These are phyloP conservation scores for Wakefieldia striispora DNA, from an alignment of 768 basidiomycete genomes.

Conservation along the genomic window DNA sequence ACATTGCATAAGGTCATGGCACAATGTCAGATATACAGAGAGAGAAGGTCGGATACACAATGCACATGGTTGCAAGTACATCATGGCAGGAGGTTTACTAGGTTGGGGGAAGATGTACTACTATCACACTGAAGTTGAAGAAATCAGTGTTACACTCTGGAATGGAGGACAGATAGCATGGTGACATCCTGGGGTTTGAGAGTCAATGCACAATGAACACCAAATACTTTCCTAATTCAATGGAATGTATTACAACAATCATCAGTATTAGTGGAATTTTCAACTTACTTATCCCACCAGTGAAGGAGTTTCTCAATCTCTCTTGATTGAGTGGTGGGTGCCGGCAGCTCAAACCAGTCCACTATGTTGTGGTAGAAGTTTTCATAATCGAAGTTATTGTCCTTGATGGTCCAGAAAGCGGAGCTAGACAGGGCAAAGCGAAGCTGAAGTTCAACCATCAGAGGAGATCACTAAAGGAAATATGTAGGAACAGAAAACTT, in stretches of 20 bases:
- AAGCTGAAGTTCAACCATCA: constrained; percentile 4
- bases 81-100: too few relatives aligned
- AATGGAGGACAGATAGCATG: too few relatives aligned
- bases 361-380: constrained; percentile 14
- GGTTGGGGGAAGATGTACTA: too few relatives aligned
- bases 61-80: too few relatives aligned
- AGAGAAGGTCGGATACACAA: too few relatives aligned
- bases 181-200: not conserved
- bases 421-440: constrained; percentile 12
- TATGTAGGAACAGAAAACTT: too few relatives aligned
- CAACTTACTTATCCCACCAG: constrained; percentile 15
- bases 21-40: too few relatives aligned
- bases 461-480: too few relatives aligned
- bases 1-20: too few relatives aligned
- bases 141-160: too few relatives aligned
- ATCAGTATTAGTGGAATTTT: too few relatives aligned
- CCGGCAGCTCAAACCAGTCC: constrained; percentile 13
- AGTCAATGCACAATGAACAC: not conserved
- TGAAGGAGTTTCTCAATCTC: constrained; percentile 2
- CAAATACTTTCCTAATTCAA: not conserved
- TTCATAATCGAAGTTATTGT: constrained; percentile 9
- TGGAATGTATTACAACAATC: not conserved
- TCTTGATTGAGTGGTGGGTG: not conserved
- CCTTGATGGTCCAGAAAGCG: constrained; percentile 1
- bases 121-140: too few relatives aligned